Evolutionary conservation across 2,329 filamentous ascomycete genomes (phyloP), one percentile per base, ranked within the genome.

Genomic region (Pyricularia sp.): DNA sequence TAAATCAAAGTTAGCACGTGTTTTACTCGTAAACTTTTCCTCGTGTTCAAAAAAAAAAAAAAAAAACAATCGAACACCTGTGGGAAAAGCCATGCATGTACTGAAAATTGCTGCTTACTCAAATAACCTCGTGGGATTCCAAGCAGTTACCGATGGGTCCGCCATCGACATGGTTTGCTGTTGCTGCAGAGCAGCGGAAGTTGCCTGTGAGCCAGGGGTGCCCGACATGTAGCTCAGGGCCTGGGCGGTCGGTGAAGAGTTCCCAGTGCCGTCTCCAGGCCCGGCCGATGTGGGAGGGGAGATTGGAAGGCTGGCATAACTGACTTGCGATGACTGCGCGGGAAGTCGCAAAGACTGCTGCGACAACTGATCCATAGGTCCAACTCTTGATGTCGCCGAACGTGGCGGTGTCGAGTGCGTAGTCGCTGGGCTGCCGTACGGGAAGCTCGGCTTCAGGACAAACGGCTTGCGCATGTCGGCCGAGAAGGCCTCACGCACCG

Each of bases 51-150:
- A 25, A 12, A 26, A 26, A 58, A 65, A 59, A 33, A 63, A 36
- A 66, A 71, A n/a, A n/a, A n/a, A n/a, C 28, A 66, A 23, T 28
- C 31, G 66, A 33, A 33, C 31, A 33, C 10, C 31, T 33, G 31
- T 33, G 31, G 70, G 68, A 10, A 50, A 69, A 72, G 25, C 50
- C 30, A 50, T n/a, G 17, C 42, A n/a, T 50, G 42, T 6, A 20
- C 17, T 50, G n/a, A 11, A 7, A n/a, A 50, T 50, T 7, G 23
- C 20, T 26, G 86, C 92, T 85, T 86, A 97, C 93, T 94, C 92
- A 85, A 97, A 94, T 73, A 97, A 93, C 70, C 90, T 87, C 36
- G 91, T 87, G 28, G 93, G 94, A 75, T 97, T 96, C 93, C 93
- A 97, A 69, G 85, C 81, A 28, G 85, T 84, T 50, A n/a, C 42